Conservation (phyloP, 2,329 filamentous ascomycete species). For the Amphichorda felina region DNA sequence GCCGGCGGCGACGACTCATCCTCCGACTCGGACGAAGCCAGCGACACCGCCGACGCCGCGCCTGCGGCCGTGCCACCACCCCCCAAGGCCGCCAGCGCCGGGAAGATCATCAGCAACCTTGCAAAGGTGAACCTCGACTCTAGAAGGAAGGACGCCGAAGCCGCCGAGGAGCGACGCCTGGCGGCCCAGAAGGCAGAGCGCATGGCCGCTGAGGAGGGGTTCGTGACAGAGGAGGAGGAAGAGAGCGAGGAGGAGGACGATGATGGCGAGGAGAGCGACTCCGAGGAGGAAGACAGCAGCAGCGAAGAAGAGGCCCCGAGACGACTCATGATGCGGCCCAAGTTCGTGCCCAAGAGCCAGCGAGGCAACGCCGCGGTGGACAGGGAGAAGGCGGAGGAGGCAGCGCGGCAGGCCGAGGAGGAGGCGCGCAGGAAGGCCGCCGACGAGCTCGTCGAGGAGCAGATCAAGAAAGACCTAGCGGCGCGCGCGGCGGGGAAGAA, state of each 20-base stretch:
- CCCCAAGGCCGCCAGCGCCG: constrained; percentile 44
- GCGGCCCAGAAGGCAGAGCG: constrained; percentile 34
- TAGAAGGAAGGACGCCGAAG: constrained; percentile 30
- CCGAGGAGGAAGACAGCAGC: constrained; percentile 26
- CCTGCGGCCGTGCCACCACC: constrained; percentile 31
- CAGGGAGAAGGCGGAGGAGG: constrained; percentile 20
- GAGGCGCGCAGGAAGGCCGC: constrained; percentile 56
- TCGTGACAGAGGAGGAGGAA: constrained; percentile 45
- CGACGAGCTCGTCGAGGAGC: constrained; percentile 75
- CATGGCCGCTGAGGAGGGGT: constrained; percentile 44
- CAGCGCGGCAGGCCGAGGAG: constrained; percentile 34
- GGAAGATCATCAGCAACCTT: constrained; percentile 41
- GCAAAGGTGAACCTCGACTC: constrained; percentile 40
- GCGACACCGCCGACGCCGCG: constrained; percentile 25
- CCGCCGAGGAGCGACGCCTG: constrained; percentile 31
- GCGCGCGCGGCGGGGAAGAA: constrained; percentile 66
- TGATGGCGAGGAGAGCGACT: constrained; percentile 10
- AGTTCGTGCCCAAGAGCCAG: constrained; percentile 50
- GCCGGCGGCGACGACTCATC: constrained; percentile 42
- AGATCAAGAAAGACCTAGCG: constrained; percentile 71
- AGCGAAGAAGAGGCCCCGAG: constrained; percentile 46
- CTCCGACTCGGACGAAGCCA: constrained; percentile 31
- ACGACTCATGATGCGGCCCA: constrained; percentile 48
- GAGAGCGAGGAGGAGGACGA: constrained; percentile 27
- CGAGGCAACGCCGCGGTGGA: constrained; percentile 22